Evolutionary conservation across 2,329 filamentous ascomycete genomes (phyloP).

Genomic region (Colletotrichum musae): DNA sequence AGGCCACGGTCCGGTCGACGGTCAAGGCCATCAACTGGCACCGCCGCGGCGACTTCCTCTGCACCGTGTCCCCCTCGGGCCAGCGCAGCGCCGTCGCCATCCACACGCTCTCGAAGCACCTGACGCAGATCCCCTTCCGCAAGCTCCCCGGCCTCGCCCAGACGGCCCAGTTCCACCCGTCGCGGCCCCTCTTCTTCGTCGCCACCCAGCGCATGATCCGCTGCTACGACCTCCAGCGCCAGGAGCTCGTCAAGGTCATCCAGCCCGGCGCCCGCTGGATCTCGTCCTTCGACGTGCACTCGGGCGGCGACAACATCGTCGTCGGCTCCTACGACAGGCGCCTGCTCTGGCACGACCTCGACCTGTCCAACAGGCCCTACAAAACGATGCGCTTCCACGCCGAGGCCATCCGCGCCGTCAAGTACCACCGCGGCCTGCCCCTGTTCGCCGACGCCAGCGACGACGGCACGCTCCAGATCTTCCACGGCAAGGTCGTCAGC

Average conservation of each 20-base stretch:
- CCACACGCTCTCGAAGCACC: conserved; percentile 94
- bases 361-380: conserved; percentile 90
- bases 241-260: conserved; percentile 92
- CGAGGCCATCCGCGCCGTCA: conserved; percentile 91
- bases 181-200: conserved; percentile 93
- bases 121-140: conserved; percentile 95
- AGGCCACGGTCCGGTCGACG: conserved; percentile 82
- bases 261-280: conserved; percentile 96
- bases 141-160: conserved; percentile 82
- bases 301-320: conserved; percentile 92
- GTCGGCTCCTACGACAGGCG: conserved; percentile 95
- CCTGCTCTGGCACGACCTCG: conserved; percentile 96
- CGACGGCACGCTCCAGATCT: conserved; percentile 94
- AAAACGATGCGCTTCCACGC: conserved; percentile 96
- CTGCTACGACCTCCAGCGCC: conserved; percentile 92
- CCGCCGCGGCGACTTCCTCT: conserved; percentile 92
- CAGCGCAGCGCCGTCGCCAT: conserved; percentile 88
- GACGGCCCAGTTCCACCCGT: conserved; percentile 94
- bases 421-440: conserved; percentile 86
- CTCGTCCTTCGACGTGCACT: conserved; percentile 92
- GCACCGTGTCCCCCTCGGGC: conserved; percentile 87
- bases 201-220: conserved; percentile 95
- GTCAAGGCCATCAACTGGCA: conserved; percentile 96
- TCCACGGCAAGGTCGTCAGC: conserved; percentile 95
- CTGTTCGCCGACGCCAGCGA: conserved; percentile 96